phyloP scores from a whole-genome alignment of 2,329 filamentous ascomycete genomes.

The Meredithiella fracta region DNA sequence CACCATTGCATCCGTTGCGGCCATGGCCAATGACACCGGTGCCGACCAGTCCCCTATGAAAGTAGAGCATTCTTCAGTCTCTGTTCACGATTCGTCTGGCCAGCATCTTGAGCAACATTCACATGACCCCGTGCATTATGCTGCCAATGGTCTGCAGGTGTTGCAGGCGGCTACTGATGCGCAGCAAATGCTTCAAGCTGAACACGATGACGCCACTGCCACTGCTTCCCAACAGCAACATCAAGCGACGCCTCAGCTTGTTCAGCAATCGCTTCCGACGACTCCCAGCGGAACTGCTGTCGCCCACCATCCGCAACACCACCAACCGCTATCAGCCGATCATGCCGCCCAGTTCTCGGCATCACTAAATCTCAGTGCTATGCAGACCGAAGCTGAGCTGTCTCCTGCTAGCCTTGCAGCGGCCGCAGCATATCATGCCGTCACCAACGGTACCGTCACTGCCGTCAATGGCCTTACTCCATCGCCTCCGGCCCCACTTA shows the following conservation, averaged over 20 bases:
- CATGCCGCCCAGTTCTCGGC: slow-evolving; percentile 11
- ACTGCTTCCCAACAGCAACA: slow-evolving; percentile 12
- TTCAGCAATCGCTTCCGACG: slow-evolving; percentile 15
- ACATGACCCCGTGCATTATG: slow-evolving; percentile 19
- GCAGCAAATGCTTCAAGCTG: slow-evolving; percentile 25
- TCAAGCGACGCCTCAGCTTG: slow-evolving; percentile 11
- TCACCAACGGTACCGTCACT: not conserved
- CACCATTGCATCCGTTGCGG: slow-evolving; percentile 1
- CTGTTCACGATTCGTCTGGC: not conserved
- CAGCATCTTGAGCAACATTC: slow-evolving; percentile 6
- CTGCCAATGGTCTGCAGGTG: slow-evolving; percentile 30
- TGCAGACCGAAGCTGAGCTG: slow-evolving; percentile 5
- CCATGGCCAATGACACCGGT: not conserved
- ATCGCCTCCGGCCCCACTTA: not conserved
- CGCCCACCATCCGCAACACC: not conserved
- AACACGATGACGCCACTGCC: slow-evolving; percentile 11
- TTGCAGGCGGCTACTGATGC: slow-evolving; percentile 30
- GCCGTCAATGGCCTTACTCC: not conserved
- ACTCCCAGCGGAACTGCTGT: not conserved
- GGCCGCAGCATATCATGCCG: slow-evolving; percentile 11
- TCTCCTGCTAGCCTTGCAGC: slow-evolving; percentile 10
- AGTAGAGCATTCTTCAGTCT: not conserved
- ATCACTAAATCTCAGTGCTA: slow-evolving; percentile 4
- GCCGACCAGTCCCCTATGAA: not conserved
- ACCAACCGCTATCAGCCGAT: slow-evolving; percentile 5